Conservation (phyloP, 352 stramenopile species). For the Globisporangium carolinianum region DNA sequence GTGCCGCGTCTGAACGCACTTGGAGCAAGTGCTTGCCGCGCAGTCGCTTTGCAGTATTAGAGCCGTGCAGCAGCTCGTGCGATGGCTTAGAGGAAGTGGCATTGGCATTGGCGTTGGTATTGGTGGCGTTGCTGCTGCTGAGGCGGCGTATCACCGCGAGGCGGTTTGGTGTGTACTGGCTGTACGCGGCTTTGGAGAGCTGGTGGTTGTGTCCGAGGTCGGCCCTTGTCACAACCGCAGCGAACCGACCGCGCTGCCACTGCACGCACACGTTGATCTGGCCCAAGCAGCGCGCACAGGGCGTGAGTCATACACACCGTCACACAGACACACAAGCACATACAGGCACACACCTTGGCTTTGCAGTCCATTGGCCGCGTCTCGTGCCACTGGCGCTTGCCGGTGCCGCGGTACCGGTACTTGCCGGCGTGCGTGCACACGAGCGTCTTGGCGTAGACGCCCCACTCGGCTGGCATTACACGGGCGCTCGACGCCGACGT, state of each 20-base stretch:
- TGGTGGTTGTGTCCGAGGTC: conserved; percentile 2
- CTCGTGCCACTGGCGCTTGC: conserved; percentile 10
- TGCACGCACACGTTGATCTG: conserved; percentile 5
- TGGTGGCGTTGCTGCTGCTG: too few relatives aligned
- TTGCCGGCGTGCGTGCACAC: conserved; percentile 16
- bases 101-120: too few relatives aligned
- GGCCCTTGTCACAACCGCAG: neutral
- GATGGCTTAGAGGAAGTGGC: neutral
- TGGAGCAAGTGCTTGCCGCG: neutral
- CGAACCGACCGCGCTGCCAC: neutral
- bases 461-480: conserved; percentile 6
- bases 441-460: conserved; percentile 18
- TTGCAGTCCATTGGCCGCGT: conserved; percentile 15
- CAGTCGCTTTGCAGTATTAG: neutral
- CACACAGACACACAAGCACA: neutral
- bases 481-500: conserved; percentile 2
- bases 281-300: too few relatives aligned
- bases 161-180: neutral
- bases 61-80: neutral
- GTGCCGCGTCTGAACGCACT: neutral
- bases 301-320: neutral
- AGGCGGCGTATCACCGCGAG: neutral
- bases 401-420: conserved; percentile 10
- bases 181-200: conserved; percentile 1
- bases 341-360: conserved; percentile 8